Conservation (phyloP, 768 basidiomycete genomes). For the Plicaturopsis crispa region DNA sequence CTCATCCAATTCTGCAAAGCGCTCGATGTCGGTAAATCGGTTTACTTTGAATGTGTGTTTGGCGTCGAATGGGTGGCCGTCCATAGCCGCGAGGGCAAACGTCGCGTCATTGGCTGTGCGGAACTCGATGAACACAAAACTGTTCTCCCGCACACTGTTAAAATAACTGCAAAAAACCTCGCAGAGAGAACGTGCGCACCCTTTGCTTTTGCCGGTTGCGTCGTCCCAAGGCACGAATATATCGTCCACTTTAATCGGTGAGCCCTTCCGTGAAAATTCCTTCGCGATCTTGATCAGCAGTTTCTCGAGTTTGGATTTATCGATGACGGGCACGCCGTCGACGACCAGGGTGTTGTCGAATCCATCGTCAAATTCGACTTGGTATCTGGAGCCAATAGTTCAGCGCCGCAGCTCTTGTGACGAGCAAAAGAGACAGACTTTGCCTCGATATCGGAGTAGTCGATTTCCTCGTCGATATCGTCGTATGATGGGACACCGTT, state of each 20-base stretch:
- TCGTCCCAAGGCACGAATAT: constrained; percentile 90
- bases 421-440: constrained; percentile 41
- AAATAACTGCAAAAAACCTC: neutral
- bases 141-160: constrained; percentile 20
- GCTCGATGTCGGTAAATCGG: constrained; percentile 85
- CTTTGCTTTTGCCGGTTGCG: constrained; percentile 78
- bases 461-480: constrained; percentile 58
- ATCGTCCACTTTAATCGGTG: constrained; percentile 65
- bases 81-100: constrained; percentile 56
- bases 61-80: constrained; percentile 80
- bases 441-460: constrained; percentile 83
- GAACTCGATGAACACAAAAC: constrained; percentile 81
- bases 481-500: constrained; percentile 23
- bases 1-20: constrained; percentile 70
- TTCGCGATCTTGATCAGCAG: constrained; percentile 76
- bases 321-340: constrained; percentile 88
- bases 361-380: constrained; percentile 75
- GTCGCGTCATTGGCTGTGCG: constrained; percentile 63
- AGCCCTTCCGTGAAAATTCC: constrained; percentile 78
- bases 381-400: constrained; percentile 51
- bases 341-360: constrained; percentile 91
- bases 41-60: constrained; percentile 82
- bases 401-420: too few species aligned
- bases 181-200: constrained; percentile 40
- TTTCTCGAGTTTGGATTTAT: constrained; percentile 76